Conservation (phyloP, 345 rosid species). For the Eutrema yunnanense region DNA sequence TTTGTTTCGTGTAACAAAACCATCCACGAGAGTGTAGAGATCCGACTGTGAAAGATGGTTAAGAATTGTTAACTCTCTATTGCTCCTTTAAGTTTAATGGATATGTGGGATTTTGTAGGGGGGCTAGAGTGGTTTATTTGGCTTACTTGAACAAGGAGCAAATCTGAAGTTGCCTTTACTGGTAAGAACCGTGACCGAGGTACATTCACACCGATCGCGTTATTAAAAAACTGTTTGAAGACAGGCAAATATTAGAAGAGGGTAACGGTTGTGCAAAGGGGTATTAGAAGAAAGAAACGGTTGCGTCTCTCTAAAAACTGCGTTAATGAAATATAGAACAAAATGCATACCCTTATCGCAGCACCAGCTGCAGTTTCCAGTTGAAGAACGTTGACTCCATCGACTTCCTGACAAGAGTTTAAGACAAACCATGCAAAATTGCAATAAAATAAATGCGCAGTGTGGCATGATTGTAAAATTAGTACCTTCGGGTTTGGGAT, state of each 20-base stretch:
- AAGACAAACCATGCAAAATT: background rate
- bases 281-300: background rate
- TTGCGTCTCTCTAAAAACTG: background rate
- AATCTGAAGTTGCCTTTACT: conserved; percentile 85
- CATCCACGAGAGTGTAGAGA: conserved; percentile 69
- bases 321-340: background rate
- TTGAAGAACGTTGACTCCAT: conserved; percentile 89
- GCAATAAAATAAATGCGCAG: background rate
- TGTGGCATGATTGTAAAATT: background rate
- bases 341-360: conserved; percentile 55
- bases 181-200: conserved; percentile 87
- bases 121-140: background rate
- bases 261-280: no score
- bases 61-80: background rate
- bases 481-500: conserved; percentile 80
- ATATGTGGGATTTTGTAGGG: conserved; percentile 42
- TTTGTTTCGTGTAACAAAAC: conserved; percentile 56
- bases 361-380: conserved; percentile 98
- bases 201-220: conserved; percentile 77
- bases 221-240: conserved; percentile 58
- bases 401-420: conserved; percentile 58
- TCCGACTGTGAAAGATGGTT: conserved; percentile 49
- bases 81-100: background rate
- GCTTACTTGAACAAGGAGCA: conserved; percentile 77
- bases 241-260: background rate